A percentile compares a stretch with the other conserved stretches of the same genome.
phyloP scores from a whole-genome alignment of 2,329 filamentous ascomycete genomes.

The Pestalotiopsis sp. region DNA sequence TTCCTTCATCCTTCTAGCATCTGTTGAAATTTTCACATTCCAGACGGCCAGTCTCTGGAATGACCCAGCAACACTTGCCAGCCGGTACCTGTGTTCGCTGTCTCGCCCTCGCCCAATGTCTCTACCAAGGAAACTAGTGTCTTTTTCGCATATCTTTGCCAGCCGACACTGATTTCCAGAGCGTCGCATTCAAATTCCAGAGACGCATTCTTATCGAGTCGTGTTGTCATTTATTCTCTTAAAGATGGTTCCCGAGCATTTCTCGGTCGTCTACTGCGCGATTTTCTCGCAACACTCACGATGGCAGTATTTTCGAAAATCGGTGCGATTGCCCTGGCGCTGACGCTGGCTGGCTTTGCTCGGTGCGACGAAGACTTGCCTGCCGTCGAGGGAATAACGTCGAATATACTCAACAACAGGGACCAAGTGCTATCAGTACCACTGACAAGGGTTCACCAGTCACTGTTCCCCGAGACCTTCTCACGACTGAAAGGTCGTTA shows the following conservation, averaged over 20 bases:
- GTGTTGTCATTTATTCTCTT: background rate
- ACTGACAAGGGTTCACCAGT: slow-evolving; percentile 27
- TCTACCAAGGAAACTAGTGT: slow-evolving; percentile 11
- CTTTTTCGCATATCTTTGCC: slow-evolving; percentile 9
- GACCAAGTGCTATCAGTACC: slow-evolving; percentile 28
- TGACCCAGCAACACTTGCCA: background rate
- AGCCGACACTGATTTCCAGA: slow-evolving; percentile 14
- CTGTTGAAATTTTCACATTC: background rate
- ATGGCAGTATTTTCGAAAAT: slow-evolving; percentile 4
- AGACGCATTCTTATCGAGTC: background rate
- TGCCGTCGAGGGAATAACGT: slow-evolving; percentile 4
- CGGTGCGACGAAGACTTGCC: background rate
- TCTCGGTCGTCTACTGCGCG: background rate
- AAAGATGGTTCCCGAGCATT: background rate
- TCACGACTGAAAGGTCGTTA: slow-evolving; percentile 29
- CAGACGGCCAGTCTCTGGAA: background rate
- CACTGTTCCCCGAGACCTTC: slow-evolving; percentile 21
- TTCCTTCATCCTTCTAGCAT: background rate
- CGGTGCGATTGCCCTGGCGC: background rate
- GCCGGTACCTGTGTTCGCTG: slow-evolving; percentile 8
- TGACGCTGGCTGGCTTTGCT: background rate
- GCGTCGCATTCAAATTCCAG: slow-evolving; percentile 22
- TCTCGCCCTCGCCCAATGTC: slow-evolving; percentile 14
- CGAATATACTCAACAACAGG: slow-evolving; percentile 18
- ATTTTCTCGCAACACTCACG: slow-evolving; percentile 5